Percentiles rank a stretch among this genome's conserved stretches.
Evolutionary conservation across 768 basidiomycete genomes (phyloP).

Genomic region (Trichaptum fuscoviolaceum): DNA sequence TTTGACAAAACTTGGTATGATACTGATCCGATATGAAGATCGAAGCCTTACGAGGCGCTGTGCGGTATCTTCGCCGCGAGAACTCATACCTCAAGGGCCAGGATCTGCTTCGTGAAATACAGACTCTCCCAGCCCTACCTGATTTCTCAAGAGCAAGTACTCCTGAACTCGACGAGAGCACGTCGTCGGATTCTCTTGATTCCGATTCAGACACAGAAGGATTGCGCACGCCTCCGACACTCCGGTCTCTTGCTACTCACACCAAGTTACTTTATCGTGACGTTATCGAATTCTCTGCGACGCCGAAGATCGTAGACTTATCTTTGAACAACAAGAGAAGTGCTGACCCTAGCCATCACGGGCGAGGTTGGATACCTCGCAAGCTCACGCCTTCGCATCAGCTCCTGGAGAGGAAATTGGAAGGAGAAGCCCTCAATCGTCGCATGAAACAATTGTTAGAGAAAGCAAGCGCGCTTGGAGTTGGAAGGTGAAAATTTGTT

Average conservation of each 20-base stretch:
- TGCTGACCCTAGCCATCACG: slow-evolving; percentile 39
- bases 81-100: slow-evolving; percentile 93
- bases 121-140: slow-evolving; percentile 62
- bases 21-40: slow-evolving; percentile 42
- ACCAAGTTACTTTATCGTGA: slow-evolving; percentile 86
- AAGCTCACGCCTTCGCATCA: slow-evolving; percentile 81
- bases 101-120: slow-evolving; percentile 81
- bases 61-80: slow-evolving; percentile 89
- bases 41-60: slow-evolving; percentile 84
- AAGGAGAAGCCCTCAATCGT: slow-evolving; percentile 66
- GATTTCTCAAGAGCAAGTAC: slow-evolving; percentile 49
- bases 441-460: slow-evolving; percentile 69
- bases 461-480: slow-evolving; percentile 45
- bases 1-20: background rate
- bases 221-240: slow-evolving; percentile 39
- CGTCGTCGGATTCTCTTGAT: slow-evolving; percentile 59
- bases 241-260: slow-evolving; percentile 72
- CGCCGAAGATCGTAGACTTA: slow-evolving; percentile 83
- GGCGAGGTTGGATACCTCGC: slow-evolving; percentile 71
- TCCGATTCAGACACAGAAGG: slow-evolving; percentile 53
- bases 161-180: slow-evolving; percentile 63
- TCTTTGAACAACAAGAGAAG: slow-evolving; percentile 51
- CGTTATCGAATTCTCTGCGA: slow-evolving; percentile 79
- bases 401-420: slow-evolving; percentile 67
- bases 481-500: slow-evolving; percentile 1